Evolutionary conservation across 495 filamentous ascomycete species (phyloP), one percentile per base, ranked within the genome.

Genomic region (Chaetomium fimeti): DNA sequence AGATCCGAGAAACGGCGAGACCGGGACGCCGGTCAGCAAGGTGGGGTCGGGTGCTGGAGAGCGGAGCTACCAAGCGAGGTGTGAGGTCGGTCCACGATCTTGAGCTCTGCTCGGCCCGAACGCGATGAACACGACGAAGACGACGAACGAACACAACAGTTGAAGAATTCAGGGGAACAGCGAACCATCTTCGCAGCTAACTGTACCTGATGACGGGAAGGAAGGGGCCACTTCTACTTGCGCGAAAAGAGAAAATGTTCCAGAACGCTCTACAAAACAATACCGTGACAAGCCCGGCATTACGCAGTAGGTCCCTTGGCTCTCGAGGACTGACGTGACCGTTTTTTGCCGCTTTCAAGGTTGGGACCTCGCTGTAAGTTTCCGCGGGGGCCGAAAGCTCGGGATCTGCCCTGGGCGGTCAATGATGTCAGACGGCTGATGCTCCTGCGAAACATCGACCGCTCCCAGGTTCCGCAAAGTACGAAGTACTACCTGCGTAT

Each of bases 401-500:
- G 57, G 24, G 43, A 59, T 59, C 9, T 36, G 8, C 5, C 32
- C 32, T 13, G 38, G 42, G 3, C 15, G 40, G 2, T 59, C 57
- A 13, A 59, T 59, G 57, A 48, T 59, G 57, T 59, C 57, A 59
- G 57, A 28, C 32, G 56, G 7, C 15, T 15, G 12, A 40, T 40
- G 38, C 38, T 16, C 29, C 9, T 2, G 15, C 36, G 11, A 38
- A 40, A 12, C 53, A 54, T 20, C 5, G 6, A 36, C n/a, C n/a
- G 32, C 32, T 9, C 5, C 6, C 3, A 36, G 12, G 32, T 36
- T 36, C 8, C 32, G 32, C 32, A 11, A 36, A 22, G 22, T 29
- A 27, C 48, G n/a, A n/a, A n/a, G n/a, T 3, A 9, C 4, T 3
- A 27, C 49, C 25, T 24, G 16, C 28, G 5, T 53, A 8, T n/a